Evolutionary conservation across 164 flowering plant species (phyloP).

Genomic region (Magnolia officinalis): DNA sequence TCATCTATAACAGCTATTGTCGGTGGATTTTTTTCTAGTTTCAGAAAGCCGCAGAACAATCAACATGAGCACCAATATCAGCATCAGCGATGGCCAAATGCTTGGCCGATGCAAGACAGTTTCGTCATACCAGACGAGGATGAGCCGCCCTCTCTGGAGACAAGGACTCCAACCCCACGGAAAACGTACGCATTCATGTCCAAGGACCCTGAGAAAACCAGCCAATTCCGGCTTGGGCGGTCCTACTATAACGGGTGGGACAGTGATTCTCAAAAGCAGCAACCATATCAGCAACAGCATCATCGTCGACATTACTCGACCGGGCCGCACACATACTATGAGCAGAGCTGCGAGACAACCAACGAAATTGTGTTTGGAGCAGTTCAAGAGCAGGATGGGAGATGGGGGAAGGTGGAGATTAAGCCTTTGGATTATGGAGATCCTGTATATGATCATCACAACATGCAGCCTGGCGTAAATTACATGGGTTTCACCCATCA

Average conservation of each 20-base stretch:
- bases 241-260: conserved; percentile 60
- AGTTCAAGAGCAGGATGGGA: conserved; percentile 62
- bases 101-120: conserved; percentile 89
- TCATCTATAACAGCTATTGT: conserved; percentile 47
- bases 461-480: conserved; percentile 41
- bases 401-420: conserved; percentile 39
- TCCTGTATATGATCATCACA: conserved; percentile 41
- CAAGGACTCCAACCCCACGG: conserved; percentile 71
- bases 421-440: conserved; percentile 64
- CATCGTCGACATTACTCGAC: conserved; percentile 55
- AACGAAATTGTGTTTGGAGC: conserved; percentile 88
- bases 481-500: conserved; percentile 29
- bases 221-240: conserved; percentile 56
- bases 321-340: conserved; percentile 57
- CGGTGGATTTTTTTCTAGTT: conserved; percentile 59
- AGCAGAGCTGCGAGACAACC: conserved; percentile 59
- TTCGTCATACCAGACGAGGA: conserved; percentile 76
- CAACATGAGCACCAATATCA: conserved; percentile 36
- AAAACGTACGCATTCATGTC: conserved; percentile 92
- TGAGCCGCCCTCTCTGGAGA: conserved; percentile 80
- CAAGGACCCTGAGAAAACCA: conserved; percentile 68
- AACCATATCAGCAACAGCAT: conserved; percentile 39
- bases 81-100: conserved; percentile 35
- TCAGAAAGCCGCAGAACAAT: conserved; percentile 36
- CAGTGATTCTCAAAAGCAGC: conserved; percentile 33